These are phyloP conservation scores for Scheffersomyces titani DNA, from an alignment of 1,139 yeast genomes.

Conservation along the genomic window DNA sequence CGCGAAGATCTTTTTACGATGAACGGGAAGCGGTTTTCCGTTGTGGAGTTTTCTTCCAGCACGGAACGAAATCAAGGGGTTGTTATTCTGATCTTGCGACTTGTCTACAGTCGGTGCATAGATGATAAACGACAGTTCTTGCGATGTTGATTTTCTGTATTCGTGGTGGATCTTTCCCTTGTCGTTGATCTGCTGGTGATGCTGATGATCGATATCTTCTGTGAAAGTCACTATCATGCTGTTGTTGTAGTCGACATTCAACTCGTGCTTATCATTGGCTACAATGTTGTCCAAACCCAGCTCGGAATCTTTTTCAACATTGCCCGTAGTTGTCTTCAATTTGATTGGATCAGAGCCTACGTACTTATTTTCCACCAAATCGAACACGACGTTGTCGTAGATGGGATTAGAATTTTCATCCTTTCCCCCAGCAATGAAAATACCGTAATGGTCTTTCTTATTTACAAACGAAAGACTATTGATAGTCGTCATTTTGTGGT, in stretches of 20 bases:
- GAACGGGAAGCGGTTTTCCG: constrained; percentile 34
- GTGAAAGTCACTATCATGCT: constrained; percentile 36
- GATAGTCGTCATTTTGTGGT: constrained; percentile 52
- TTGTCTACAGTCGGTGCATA: constrained; percentile 31
- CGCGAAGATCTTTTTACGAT: constrained; percentile 12
- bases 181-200: constrained; percentile 3
- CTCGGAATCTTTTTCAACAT: constrained; percentile 4
- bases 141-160: constrained; percentile 4
- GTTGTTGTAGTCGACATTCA: constrained; percentile 33
- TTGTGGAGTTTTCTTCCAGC: constrained; percentile 34
- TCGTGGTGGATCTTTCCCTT: constrained; percentile 3
- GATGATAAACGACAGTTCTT: constrained; percentile 38
- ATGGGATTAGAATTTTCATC: constrained; percentile 42
- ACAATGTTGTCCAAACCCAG: constrained; percentile 17
- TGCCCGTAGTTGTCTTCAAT: constrained; percentile 21
- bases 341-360: constrained; percentile 34
- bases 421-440: constrained; percentile 64
- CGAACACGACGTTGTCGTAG: constrained; percentile 51
- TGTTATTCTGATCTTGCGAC: constrained; percentile 15
- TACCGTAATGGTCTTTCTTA: constrained; percentile 51
- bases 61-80: constrained; percentile 40
- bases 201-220: constrained; percentile 27
- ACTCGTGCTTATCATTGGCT: constrained; percentile 18
- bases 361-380: constrained; percentile 49
- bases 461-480: constrained; percentile 43